Base-by-base conservation (phyloP, 1,139 yeast genomes). In the Pichia sp. region DNA sequence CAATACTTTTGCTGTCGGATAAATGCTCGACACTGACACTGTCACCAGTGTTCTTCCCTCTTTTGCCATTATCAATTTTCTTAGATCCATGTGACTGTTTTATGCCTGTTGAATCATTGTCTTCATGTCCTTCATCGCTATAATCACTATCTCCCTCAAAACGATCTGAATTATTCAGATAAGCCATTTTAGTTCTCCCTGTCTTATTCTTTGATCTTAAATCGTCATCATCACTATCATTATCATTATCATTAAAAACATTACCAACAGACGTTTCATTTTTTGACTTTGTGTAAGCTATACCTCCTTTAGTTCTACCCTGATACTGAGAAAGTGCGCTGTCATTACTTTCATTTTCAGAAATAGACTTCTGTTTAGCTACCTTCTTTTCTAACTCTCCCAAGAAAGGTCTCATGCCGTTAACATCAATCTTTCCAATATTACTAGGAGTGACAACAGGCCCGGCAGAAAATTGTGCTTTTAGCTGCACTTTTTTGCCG, bases 361-460 rank as follows among this genome's bases (percentile, higher is more conserved):
- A 19, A 31, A 61, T 60, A 3, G 62, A 65, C 25, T 70, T 69
- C 5, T 70, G 61, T 55, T 66, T 73, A 13, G 66, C 68, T 10
- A 82, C 84, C 60, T 79, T 82, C 9, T 74, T 67, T 22, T 78
- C 73, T 56, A 84, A 70, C 60, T 85, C 90, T 50, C 75, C 73
- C 58, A 85, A 71, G 66, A 80, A 83, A 44, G 86, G 61, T 59
- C 78, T 73, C 60, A 65, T 63, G 7, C 51, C 53, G 18, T 47
- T 22, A 1, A 49, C 46, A 41, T 63, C 58, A n/a, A 60, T 26
- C 50, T 63, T 65, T n/a, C 64, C 67, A 16, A 55, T 26, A 31
- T 22, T 34, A 1, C 8, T 19, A 12, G 64, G 65, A 3, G 74
- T 67, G 1, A 75, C 70, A 47, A 59, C 58, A 31, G 65, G 64